Evolutionary conservation across 306 rosid species (phyloP).

Genomic region (Malus orientalis): DNA sequence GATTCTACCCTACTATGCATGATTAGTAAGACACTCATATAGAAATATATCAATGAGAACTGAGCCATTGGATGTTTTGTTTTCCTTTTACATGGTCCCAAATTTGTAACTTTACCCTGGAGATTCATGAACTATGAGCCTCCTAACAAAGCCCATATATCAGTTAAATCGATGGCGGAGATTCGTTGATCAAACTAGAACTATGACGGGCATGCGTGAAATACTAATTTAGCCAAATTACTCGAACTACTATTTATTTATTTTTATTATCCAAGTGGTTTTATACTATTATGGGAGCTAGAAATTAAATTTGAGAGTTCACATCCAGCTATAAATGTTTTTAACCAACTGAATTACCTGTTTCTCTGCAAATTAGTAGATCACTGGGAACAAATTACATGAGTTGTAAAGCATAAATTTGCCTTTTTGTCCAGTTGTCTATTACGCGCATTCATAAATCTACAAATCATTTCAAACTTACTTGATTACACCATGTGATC

Average conservation of each 20-base stretch:
- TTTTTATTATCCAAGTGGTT: no score
- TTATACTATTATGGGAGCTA: no score
- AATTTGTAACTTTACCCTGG: not conserved
- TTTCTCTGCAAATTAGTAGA: no score
- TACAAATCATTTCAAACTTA: not conserved
- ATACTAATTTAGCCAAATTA: not conserved
- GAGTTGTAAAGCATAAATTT: not conserved
- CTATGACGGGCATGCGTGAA: not conserved
- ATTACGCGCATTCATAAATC: constrained; percentile 1
- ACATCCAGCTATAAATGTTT: no score
- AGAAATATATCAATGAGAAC: no score
- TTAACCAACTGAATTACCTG: no score
- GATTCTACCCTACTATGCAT: no score
- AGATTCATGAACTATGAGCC: not conserved
- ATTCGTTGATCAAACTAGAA: not conserved
- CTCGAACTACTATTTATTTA: not conserved
- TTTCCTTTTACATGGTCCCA: not conserved
- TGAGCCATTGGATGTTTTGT: not conserved
- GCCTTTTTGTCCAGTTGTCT: not conserved
- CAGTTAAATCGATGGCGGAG: not conserved
- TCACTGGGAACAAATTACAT: not conserved
- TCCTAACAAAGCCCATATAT: not conserved
- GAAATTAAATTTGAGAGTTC: no score
- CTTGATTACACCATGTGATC: constrained; percentile 23
- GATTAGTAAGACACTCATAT: no score